phyloP scores from a whole-genome alignment of 441 rosid species.

The Rhodomyrtus psidioides region DNA sequence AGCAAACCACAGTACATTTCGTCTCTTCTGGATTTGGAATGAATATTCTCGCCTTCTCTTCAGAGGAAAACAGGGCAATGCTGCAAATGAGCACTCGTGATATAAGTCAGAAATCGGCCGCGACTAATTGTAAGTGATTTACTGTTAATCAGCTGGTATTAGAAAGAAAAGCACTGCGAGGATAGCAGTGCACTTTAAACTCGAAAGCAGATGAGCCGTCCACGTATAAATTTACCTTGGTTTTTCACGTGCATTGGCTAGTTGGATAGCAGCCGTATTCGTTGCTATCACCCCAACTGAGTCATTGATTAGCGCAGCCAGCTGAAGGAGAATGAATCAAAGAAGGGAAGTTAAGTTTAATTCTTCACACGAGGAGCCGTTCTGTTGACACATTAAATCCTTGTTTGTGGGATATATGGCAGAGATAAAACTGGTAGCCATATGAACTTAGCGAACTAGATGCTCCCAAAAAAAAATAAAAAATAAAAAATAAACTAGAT shows the following conservation, averaged over 20 bases:
- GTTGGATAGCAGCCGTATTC: constrained; percentile 85
- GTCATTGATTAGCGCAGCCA: constrained; percentile 87
- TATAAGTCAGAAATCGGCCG: not conserved
- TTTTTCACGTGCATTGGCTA: constrained; percentile 67
- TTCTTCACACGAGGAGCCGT: not conserved
- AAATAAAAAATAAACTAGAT: not conserved
- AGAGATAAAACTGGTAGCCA: not conserved
- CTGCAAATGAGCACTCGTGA: constrained; percentile 25
- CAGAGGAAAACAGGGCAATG: constrained; percentile 73
- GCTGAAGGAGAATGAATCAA: constrained; percentile 28
- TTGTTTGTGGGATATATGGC: not conserved
- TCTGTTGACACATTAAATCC: not conserved
- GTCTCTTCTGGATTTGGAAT: constrained; percentile 64
- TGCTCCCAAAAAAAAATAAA: not conserved
- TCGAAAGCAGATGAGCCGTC: not conserved
- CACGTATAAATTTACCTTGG: constrained; percentile 38
- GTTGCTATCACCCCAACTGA: constrained; percentile 90
- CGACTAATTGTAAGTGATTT: not conserved
- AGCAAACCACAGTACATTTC: constrained; percentile 50
- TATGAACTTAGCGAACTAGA: not conserved
- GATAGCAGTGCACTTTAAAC: not conserved
- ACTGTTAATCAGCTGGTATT: not conserved
- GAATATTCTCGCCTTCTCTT: constrained; percentile 59
- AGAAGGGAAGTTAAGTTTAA: not conserved
- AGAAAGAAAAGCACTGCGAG: not conserved